A percentile compares a stretch with the other conserved stretches of the same genome.
Conservation (phyloP, 2,329 filamentous ascomycete species). For the Xylariaceae sp. region DNA sequence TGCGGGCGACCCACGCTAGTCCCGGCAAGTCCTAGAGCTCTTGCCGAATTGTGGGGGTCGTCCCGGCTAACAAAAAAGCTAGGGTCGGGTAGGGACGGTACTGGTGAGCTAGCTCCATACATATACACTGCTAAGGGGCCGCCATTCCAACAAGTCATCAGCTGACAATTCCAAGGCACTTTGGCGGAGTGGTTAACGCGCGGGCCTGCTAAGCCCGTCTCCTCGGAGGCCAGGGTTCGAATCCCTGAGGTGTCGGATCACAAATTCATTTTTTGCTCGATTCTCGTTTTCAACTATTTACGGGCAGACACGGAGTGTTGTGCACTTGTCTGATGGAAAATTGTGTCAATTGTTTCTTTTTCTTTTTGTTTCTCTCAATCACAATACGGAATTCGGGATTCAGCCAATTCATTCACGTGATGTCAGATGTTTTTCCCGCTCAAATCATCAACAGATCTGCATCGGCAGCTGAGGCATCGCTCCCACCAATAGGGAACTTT, state of each 20-base stretch:
- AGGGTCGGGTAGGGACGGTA: background rate
- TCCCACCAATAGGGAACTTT: background rate
- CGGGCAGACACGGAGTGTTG: no score
- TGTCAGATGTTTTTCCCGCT: no score
- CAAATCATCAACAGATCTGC: no score
- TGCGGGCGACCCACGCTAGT: background rate
- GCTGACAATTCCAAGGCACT: background rate
- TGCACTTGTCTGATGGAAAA: no score
- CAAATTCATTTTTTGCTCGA: background rate
- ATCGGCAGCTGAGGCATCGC: no score
- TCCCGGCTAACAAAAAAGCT: background rate
- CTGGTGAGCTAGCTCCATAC: background rate
- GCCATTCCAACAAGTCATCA: background rate
- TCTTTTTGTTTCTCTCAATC: background rate
- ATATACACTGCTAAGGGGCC: background rate
- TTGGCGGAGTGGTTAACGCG: background rate
- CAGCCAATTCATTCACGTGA: no score
- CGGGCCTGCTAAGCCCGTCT: background rate
- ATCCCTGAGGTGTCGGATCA: background rate
- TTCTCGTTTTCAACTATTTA: background rate
- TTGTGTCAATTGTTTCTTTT: background rate
- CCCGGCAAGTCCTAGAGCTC: background rate
- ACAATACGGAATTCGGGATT: no score
- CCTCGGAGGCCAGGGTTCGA: background rate
- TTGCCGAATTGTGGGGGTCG: background rate